These are phyloP conservation scores for Stachybotrys echinatus DNA, from an alignment of 2,329 filamentous ascomycete species.

Conservation along the genomic window DNA sequence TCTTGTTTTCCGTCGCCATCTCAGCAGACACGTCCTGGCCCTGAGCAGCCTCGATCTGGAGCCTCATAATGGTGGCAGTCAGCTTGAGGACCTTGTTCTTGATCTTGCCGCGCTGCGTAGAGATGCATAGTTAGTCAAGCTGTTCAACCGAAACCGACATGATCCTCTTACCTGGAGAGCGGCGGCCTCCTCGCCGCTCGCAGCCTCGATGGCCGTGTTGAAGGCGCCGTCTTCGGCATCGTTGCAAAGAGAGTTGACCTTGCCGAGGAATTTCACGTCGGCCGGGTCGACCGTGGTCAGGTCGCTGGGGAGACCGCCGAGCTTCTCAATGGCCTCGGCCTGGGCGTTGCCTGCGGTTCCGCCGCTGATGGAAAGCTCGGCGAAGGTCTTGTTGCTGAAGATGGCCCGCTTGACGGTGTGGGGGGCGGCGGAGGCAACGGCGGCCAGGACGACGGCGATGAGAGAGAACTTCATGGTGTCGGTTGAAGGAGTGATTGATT, in stretches of 20 bases:
- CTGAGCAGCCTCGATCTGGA: slow-evolving; percentile 45
- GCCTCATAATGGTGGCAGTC: slow-evolving; percentile 43
- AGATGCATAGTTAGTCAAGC: background rate
- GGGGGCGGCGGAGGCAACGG: slow-evolving; percentile 21
- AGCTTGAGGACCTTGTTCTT: slow-evolving; percentile 59
- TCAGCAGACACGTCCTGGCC: slow-evolving; percentile 39
- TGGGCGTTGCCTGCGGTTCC: slow-evolving; percentile 40
- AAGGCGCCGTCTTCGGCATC: slow-evolving; percentile 48
- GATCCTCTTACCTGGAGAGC: slow-evolving; percentile 36
- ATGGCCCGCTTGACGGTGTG: slow-evolving; percentile 20
- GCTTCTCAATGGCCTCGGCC: slow-evolving; percentile 34
- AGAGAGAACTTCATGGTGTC: slow-evolving; percentile 28
- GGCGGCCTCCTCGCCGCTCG: slow-evolving; percentile 35
- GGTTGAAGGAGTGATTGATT: background rate
- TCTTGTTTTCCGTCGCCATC: slow-evolving; percentile 40
- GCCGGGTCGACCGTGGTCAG: slow-evolving; percentile 35
- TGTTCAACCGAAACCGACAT: background rate
- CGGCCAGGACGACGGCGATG: slow-evolving; percentile 18
- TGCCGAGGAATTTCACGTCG: slow-evolving; percentile 44
- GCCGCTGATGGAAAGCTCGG: slow-evolving; percentile 41
- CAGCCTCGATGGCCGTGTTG: slow-evolving; percentile 47
- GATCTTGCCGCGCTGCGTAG: slow-evolving; percentile 43
- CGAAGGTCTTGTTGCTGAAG: slow-evolving; percentile 30
- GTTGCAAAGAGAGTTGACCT: slow-evolving; percentile 47
- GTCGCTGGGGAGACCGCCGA: slow-evolving; percentile 31